Evolutionary conservation across 345 rosid genomes (phyloP).

Genomic region (Citrus sp.): DNA sequence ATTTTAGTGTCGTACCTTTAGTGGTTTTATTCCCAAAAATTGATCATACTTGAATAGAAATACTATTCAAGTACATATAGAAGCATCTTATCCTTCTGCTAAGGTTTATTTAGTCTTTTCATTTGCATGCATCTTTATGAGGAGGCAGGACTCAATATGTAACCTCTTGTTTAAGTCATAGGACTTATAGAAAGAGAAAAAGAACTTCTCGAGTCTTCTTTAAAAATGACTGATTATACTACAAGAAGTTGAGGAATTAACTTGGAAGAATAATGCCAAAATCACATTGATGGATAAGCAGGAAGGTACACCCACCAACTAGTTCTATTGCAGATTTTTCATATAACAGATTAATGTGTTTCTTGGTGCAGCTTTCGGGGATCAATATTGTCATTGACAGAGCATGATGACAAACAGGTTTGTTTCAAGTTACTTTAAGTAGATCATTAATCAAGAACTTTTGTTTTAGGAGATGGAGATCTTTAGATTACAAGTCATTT

Average conservation of each 20-base stretch:
- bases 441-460: background rate
- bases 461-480: background rate
- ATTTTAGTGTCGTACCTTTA: background rate
- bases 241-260: background rate
- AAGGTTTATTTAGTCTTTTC: background rate
- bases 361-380: slow-evolving; percentile 73
- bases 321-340: background rate
- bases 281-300: background rate
- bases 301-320: background rate
- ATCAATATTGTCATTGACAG: slow-evolving; percentile 87
- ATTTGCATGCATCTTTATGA: background rate
- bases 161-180: background rate
- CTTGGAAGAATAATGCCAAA: background rate
- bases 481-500: background rate
- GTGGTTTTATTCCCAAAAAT: background rate
- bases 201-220: background rate
- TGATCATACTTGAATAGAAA: background rate
- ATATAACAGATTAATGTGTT: background rate
- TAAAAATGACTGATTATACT: background rate
- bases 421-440: background rate
- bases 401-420: slow-evolving; percentile 94
- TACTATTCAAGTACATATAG: background rate
- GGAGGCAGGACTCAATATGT: background rate
- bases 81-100: background rate
- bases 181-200: background rate